Evolutionary conservation across 306 rosid species (phyloP), one percentile per base, ranked within the genome.

Genomic region (Quercus wislizeni): DNA sequence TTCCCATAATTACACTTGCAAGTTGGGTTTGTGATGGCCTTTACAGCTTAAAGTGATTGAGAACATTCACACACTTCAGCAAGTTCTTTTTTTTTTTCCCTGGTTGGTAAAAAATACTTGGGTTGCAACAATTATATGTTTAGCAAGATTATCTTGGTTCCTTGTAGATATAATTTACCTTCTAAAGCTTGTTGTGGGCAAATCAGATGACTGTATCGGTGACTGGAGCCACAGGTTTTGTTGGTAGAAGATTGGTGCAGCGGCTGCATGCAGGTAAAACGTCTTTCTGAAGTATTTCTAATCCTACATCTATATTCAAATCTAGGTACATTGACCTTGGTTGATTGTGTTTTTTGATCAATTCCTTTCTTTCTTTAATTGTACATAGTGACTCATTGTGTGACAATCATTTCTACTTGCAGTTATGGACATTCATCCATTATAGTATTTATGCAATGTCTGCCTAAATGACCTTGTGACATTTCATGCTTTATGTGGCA

Each of bases 201-300:
- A 84, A 81, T 82, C 86, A 87, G 80, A 86, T 92, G 92, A 88
- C 88, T 55, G 80, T 95, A 79, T 93, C 98, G 49, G 74, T 96
- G 75, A 96, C 99, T 69, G 98, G 99, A 85, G 99, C 98, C 63
- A 96, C 99, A 7, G 99, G 99, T 64, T 96, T 93, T 84, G 87
- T 96, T 15, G 98, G 99, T 81, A 88, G 78, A 88, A 89, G 93
- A 83, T 84, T 96, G 90, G 99, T 96, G 84, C 97, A 90, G 81
- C 87, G 91, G 89, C 90, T 96, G 46, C 89, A 85, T 23, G 89
- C 96, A 89, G 99, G 99, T 96, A 68, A 85, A 35, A 35, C 28
- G 9, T 35, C 52, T 35, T 17, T 67, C 25, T 35, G 8, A 7
- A 35, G 52, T 33, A 18, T 35, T 33, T 67, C 27, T 35, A 67